Evolutionary conservation across 177 flowering plant genomes (phyloP).

Genomic region (Vitis hybrid): DNA sequence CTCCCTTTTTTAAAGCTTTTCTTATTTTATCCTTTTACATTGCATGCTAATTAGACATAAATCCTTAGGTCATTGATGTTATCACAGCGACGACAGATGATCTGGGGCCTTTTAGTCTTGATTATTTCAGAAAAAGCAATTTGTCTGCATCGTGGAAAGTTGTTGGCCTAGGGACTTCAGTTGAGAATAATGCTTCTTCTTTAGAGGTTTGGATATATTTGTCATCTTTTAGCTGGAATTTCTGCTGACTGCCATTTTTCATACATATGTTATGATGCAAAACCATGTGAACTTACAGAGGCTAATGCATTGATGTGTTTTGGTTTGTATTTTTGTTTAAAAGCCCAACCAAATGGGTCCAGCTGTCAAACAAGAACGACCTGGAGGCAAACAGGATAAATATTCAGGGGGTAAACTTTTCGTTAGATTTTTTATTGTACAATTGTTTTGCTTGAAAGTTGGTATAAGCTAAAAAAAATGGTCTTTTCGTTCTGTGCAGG

Average conservation of each 20-base stretch:
- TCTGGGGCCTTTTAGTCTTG: conserved; percentile 76
- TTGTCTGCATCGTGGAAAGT: conserved; percentile 76
- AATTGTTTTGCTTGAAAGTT: not conserved
- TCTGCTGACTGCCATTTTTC: not conserved
- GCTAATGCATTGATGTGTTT: conserved; percentile 14
- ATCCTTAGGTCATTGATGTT: conserved; percentile 63
- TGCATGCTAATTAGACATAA: conserved; percentile 1
- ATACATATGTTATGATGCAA: not conserved
- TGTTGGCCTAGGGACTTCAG: conserved; percentile 40
- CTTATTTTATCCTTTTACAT: not conserved
- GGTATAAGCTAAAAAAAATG: not conserved
- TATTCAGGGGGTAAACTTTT: conserved; percentile 26
- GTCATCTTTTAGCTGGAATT: conserved; percentile 1
- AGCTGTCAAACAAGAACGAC: conserved; percentile 24
- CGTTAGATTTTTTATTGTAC: not conserved
- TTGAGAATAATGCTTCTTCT: conserved; percentile 25
- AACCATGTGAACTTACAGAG: conserved; percentile 6
- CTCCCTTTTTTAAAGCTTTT: too few relatives aligned
- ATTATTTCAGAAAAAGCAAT: conserved; percentile 49
- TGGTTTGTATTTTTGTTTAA: conserved; percentile 16
- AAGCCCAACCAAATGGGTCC: conserved; percentile 36
- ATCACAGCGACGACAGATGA: conserved; percentile 58
- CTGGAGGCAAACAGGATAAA: conserved; percentile 24
- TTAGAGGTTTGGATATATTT: conserved; percentile 40
- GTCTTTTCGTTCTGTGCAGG: conserved; percentile 36